Evolutionary conservation across 1,139 yeast species (phyloP).

Genomic region (Yamadazyma dushanensis): DNA sequence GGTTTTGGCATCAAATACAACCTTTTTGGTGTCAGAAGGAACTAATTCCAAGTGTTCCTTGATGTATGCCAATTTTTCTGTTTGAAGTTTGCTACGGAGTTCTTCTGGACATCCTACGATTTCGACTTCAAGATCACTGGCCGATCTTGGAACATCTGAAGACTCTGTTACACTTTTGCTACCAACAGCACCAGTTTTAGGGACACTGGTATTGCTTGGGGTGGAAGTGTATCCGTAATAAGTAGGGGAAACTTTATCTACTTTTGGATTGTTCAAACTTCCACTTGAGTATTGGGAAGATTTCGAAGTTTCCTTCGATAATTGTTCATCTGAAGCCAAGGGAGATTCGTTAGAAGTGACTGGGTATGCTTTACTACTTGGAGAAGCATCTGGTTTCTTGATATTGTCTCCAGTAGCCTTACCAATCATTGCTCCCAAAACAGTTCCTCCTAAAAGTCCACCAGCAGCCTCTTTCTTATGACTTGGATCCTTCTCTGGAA

Average conservation of each 20-base stretch:
- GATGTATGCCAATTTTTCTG: slow-evolving; percentile 13
- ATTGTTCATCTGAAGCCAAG: slow-evolving; percentile 2
- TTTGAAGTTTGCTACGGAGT: slow-evolving; percentile 8
- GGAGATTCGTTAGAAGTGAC: slow-evolving; percentile 1
- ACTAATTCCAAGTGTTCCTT: slow-evolving; percentile 14
- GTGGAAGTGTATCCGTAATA: slow-evolving; percentile 1
- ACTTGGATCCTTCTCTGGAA: not conserved
- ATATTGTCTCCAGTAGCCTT: slow-evolving; percentile 1
- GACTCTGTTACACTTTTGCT: not conserved
- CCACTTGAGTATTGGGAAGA: not conserved
- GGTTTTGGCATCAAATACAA: slow-evolving; percentile 25
- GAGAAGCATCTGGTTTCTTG: too few species aligned
- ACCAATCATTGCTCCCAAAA: slow-evolving; percentile 4
- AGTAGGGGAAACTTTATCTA: not conserved
- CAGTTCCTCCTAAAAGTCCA: slow-evolving; percentile 9
- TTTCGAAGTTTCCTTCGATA: not conserved
- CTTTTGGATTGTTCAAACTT: not conserved
- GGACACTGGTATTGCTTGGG: too few species aligned
- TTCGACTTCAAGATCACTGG: slow-evolving; percentile 9
- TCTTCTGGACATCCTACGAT: slow-evolving; percentile 18
- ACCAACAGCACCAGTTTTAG: slow-evolving; percentile 1
- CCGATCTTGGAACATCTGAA: not conserved
- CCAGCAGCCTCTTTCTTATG: slow-evolving; percentile 1
- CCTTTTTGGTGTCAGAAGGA: slow-evolving; percentile 18
- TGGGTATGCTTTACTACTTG: not conserved